Evolutionary conservation across 164 flowering plant species (phyloP).

Genomic region (Sedum album): DNA sequence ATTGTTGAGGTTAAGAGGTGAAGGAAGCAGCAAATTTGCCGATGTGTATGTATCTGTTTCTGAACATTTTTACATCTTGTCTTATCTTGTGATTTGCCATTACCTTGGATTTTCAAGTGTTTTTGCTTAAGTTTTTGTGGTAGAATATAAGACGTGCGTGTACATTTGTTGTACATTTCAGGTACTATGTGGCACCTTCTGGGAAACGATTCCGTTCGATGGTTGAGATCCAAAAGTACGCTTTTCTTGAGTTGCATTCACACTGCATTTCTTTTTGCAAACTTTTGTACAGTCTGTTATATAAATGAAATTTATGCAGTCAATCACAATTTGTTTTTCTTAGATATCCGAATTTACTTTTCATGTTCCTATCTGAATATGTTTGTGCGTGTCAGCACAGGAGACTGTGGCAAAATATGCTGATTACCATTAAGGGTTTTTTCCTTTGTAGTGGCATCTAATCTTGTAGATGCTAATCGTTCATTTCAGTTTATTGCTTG

Average conservation of each 20-base stretch:
- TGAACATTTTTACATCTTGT: neutral
- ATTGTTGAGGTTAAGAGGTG: slow-evolving; percentile 59
- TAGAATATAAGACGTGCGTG: neutral
- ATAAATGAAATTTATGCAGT: no score
- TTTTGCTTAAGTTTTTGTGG: neutral
- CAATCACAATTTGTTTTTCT: no score
- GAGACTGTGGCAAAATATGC: no score
- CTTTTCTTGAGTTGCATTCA: no score
- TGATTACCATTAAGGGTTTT: neutral
- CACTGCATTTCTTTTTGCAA: no score
- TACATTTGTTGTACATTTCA: slow-evolving; percentile 22
- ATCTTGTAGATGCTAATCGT: neutral
- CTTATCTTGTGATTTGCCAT: neutral
- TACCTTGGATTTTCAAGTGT: neutral
- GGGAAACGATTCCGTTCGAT: slow-evolving; percentile 81
- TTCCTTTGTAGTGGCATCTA: neutral
- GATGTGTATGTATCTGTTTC: slow-evolving; percentile 63
- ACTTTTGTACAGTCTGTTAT: no score
- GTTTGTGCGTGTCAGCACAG: no score
- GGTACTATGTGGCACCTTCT: slow-evolving; percentile 74
- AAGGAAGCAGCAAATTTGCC: slow-evolving; percentile 86
- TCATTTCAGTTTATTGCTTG: neutral
- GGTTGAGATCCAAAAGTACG: slow-evolving; percentile 32
- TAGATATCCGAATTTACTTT: no score
- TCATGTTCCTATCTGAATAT: no score